Base-by-base conservation (phyloP, 169 alveolate species). In the Cryptosporidium meleagridis region DNA sequence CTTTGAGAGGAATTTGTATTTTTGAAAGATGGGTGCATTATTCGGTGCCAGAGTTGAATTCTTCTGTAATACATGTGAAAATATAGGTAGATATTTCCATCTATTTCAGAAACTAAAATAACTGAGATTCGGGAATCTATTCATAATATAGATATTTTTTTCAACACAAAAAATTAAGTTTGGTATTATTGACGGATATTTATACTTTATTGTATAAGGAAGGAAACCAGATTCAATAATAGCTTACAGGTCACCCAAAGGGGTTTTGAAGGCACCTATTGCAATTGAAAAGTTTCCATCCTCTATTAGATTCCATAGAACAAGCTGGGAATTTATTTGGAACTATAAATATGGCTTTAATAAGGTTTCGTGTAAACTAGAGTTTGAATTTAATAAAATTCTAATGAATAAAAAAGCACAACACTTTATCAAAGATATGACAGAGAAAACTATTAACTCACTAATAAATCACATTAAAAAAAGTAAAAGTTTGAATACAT, bases 21-120 rank as follows among this genome's bases (percentile, higher is more conserved):
- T 33, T 3, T 21, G 41, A 61, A n/a, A 61, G 69, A n/a, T 29
- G 10, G 23, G 33, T 61, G 6, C 9, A 21, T 61, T 61, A 33
- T 33, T 61, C 69, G 3, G 23, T 12, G 21, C 9, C 35, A n/a
- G 7, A 61, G 6, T 61, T 61, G 23, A 21, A 61, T 12, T 29
- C 2, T 61, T 5, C 41, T 61, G 69, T 61, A 3, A 29, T 61
- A 21, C 39, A n/a, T 61, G 69, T 61, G 21, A 12, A 61, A 61
- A 61, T 61, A 61, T 61, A 26, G 23, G 23, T 4, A 61, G 69
- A 29, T 61, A 29, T 33, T 61, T 61, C 39, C 69, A 61, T 61
- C 39, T 39, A 9, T 26, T n/a, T 12, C 35, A 3, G 33, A 61
- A 33, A 61, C 39, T 33, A 18, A 58, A 12, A 29, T 58, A n/a